A percentile compares a stretch with the other conserved stretches of the same genome.
These are phyloP conservation scores for Staphylotrichum longicolle DNA, from an alignment of 495 filamentous ascomycete genomes.

Conservation along the genomic window DNA sequence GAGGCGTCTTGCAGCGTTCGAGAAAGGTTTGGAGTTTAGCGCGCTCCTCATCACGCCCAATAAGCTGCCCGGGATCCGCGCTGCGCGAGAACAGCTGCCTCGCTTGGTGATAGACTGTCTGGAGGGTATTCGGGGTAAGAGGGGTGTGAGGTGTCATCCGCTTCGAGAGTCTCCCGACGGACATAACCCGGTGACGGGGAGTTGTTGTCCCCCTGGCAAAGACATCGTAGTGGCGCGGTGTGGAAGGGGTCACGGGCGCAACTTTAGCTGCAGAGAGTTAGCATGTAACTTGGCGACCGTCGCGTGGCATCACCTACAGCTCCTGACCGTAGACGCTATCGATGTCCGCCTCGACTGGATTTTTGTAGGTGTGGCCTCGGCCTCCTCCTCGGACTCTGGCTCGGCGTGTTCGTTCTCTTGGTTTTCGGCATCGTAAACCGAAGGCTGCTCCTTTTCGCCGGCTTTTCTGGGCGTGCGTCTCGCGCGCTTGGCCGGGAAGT, in stretches of 20 bases:
- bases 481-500: conserved; percentile 58
- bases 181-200: conserved; percentile 50
- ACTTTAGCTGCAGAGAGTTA: conserved; percentile 12
- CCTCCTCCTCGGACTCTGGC: conserved; percentile 20
- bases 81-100: conserved; percentile 83
- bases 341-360: conserved; percentile 20
- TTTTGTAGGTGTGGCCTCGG: conserved; percentile 34
- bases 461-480: conserved; percentile 43
- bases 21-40: conserved; percentile 69
- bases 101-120: conserved; percentile 79
- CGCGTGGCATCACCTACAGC: conserved; percentile 4
- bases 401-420: conserved; percentile 31
- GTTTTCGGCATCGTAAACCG: conserved; percentile 38
- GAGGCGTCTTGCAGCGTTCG: conserved; percentile 54
- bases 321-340: conserved; percentile 21
- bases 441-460: conserved; percentile 39
- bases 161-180: conserved; percentile 49
- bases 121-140: conserved; percentile 58
- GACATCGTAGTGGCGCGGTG: conserved; percentile 56
- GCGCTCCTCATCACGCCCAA: conserved; percentile 81
- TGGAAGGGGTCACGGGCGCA: conserved; percentile 62
- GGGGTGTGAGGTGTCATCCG: conserved; percentile 59
- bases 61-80: conserved; percentile 67
- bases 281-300: background rate
- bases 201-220: conserved; percentile 46